Percentiles rank a stretch among this genome's conserved stretches.
Conservation (phyloP, 768 basidiomycete genomes). For the Leucosporidium scottii region DNA sequence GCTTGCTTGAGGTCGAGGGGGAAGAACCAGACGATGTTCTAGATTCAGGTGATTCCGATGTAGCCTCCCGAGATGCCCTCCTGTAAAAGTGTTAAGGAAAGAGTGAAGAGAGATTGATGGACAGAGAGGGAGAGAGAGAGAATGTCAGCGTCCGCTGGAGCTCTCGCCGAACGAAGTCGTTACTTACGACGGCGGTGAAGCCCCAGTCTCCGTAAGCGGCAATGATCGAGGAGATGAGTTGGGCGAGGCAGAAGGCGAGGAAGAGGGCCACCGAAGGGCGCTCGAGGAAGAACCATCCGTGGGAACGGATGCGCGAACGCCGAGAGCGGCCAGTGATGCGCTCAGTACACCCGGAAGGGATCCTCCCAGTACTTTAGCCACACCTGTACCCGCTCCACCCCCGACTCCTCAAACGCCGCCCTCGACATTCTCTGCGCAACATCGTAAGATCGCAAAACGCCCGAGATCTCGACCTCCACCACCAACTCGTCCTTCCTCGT, state of each 20-base stretch:
- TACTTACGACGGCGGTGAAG: constrained; percentile 65
- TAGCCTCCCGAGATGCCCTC: constrained; percentile 72
- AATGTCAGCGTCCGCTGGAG: no score
- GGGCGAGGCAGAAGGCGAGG: constrained; percentile 86
- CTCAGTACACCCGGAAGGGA: no score
- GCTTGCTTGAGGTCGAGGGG: constrained; percentile 84
- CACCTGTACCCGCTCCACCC: no score
- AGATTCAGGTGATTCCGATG: constrained; percentile 96
- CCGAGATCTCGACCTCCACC: no score
- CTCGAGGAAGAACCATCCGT: constrained; percentile 92
- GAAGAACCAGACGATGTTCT: constrained; percentile 94
- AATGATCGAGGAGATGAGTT: constrained; percentile 91
- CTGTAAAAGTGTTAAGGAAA: no score
- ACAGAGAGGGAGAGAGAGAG: no score
- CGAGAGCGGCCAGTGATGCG: neutral
- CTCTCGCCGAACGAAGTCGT: constrained; percentile 29
- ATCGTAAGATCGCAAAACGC: no score
- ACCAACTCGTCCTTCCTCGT: no score
- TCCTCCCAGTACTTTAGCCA: no score
- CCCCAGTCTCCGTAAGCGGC: constrained; percentile 89
- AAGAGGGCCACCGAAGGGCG: constrained; percentile 83
- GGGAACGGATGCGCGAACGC: constrained; percentile 23
- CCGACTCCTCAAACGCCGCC: no score
- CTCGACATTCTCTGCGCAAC: no score
- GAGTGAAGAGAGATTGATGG: no score